These are phyloP conservation scores for Paecilomyces sp. DNA, from an alignment of 2,329 filamentous ascomycete genomes.

Conservation along the genomic window DNA sequence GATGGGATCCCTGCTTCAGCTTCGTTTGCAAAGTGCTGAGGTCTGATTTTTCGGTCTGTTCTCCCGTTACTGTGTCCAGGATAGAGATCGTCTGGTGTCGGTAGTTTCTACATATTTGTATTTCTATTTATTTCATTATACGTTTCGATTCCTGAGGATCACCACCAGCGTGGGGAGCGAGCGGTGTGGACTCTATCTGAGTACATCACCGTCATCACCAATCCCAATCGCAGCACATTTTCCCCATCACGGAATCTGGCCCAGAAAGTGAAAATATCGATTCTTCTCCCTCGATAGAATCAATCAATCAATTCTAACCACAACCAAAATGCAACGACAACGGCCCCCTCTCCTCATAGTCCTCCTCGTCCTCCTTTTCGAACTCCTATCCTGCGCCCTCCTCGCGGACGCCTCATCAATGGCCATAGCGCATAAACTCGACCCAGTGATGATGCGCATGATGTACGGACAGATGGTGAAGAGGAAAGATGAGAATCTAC, in stretches of 20 bases:
- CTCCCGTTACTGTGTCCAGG: too few species aligned
- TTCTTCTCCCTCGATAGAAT: not conserved
- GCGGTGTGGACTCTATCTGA: not conserved
- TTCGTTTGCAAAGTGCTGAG: too few species aligned
- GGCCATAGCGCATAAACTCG: not conserved
- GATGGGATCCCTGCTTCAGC: too few species aligned
- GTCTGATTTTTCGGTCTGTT: too few species aligned
- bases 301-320: not conserved
- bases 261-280: too few species aligned
- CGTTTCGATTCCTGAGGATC: not conserved
- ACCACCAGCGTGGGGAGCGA: not conserved
- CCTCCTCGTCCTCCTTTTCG: not conserved
- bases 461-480: not conserved
- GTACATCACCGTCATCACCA: too few species aligned
- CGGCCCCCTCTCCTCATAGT: not conserved
- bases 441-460: not conserved
- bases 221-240: too few species aligned
- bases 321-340: not conserved
- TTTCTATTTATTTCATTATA: not conserved
- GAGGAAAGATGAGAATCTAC: conserved; percentile 4
- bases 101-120: not conserved
- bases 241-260: too few species aligned
- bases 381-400: not conserved
- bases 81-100: not conserved
- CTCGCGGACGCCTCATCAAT: not conserved